Evolutionary conservation across 176 grass and related monocot species (phyloP), one percentile per base, ranked within the genome.

Genomic region (Ensete glaucum): DNA sequence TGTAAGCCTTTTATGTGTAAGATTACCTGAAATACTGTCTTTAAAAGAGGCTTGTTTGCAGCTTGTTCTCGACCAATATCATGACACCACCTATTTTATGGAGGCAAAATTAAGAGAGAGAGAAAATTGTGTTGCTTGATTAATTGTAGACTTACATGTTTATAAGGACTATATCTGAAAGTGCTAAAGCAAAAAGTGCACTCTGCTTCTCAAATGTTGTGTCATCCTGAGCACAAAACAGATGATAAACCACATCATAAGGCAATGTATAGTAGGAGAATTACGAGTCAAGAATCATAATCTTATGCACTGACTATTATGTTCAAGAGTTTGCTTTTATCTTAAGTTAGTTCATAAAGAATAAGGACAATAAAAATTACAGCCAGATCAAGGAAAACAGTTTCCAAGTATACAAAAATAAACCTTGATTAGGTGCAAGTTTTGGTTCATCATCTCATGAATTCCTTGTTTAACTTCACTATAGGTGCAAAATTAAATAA

Each of bases 31-130:
- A 98, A 98, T 79, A 98, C 95, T 1, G 95, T 98, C 84, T 98
- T 98, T 69, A 98, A 77, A 85, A 98, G 95, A 82, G 95, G 95
- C 76, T 98, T 98, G 79, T 98, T 98, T 76, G 95, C 90, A 87
- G 95, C 95, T 80, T 98, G 95, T 79, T 98, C 95, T 91, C 95
- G 89, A 16, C 95, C 95, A 86, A 98, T 98, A 72, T 98, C 95
- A 87, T 98, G 95, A 22, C 95, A 98, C 95, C 95, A 98, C 90
- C 95, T 98, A 84, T 7, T 62, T 78, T 23, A 54, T 58, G 78
- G 48, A 83, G 63, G 25, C 10, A 23, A 78, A 62, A 76, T 43
- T 81, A 79, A 53, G 11, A 67, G 87, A 76, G 34, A 73, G 57
- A 20, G 26, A 51, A 53, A 20, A 67, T 60, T 22, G n/a, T 15